These are phyloP conservation scores for Diplodia corticola DNA, from an alignment of 2,329 filamentous ascomycete genomes.

Conservation along the genomic window DNA sequence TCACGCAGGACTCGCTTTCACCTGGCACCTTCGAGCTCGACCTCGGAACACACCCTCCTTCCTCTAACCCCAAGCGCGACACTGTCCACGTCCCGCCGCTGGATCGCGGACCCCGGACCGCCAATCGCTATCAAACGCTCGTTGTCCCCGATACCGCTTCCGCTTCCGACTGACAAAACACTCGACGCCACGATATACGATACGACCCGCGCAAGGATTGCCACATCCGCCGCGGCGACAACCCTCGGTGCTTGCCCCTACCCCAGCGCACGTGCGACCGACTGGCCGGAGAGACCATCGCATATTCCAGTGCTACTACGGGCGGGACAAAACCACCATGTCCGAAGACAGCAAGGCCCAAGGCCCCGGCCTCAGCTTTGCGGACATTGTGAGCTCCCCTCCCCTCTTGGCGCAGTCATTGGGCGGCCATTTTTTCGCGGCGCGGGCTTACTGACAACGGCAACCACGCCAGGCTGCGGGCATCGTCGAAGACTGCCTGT, in stretches of 20 bases:
- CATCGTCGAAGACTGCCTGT: conserved; percentile 72
- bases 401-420: not conserved
- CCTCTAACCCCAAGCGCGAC: not conserved
- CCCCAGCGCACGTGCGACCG: too few relatives aligned
- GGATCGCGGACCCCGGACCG: not conserved
- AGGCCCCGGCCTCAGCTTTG: conserved; percentile 16
- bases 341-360: conserved; percentile 17
- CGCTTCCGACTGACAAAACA: not conserved
- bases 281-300: not conserved
- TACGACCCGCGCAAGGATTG: not conserved
- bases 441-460: not conserved
- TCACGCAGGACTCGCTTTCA: conserved; percentile 14
- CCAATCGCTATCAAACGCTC: not conserved
- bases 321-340: not conserved
- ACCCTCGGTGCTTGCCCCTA: not conserved
- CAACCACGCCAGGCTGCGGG: conserved; percentile 32
- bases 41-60: not conserved
- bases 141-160: conserved; percentile 2
- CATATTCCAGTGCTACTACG: not conserved
- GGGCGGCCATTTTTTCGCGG: not conserved
- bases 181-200: conserved; percentile 1
- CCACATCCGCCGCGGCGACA: not conserved
- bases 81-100: not conserved
- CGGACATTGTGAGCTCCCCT: conserved; percentile 10
- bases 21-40: not conserved